These are phyloP conservation scores for Colletotrichum euphorbiae DNA, from an alignment of 2,329 filamentous ascomycete genomes.

Conservation along the genomic window DNA sequence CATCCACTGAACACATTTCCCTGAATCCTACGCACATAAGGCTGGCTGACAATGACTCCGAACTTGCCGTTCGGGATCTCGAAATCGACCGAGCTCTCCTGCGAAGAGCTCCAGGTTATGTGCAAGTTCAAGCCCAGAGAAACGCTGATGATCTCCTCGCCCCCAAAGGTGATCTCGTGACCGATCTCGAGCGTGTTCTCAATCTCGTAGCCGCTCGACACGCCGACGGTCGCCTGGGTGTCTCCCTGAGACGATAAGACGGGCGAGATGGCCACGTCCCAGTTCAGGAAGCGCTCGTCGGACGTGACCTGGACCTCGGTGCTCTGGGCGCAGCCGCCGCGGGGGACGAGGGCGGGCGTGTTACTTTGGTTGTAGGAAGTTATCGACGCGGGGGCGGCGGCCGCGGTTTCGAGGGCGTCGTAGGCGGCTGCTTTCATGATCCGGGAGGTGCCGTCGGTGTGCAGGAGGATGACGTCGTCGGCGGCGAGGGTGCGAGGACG, in stretches of 20 bases:
- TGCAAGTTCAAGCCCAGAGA: constrained; percentile 42
- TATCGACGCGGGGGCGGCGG: not conserved
- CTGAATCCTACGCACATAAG: constrained; percentile 46
- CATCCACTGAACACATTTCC: constrained; percentile 50
- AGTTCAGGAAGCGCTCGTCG: constrained; percentile 50
- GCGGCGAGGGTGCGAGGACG: constrained; percentile 20
- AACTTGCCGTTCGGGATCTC: constrained; percentile 50
- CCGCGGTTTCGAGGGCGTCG: constrained; percentile 22
- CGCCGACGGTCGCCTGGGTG: constrained; percentile 43
- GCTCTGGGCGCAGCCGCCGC: constrained; percentile 41
- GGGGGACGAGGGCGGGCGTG: constrained; percentile 2
- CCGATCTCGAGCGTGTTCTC: constrained; percentile 46
- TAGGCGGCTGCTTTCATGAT: constrained; percentile 45
- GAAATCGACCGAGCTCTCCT: constrained; percentile 47
- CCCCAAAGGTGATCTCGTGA: constrained; percentile 42
- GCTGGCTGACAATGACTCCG: constrained; percentile 54
- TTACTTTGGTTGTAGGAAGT: constrained; percentile 9
- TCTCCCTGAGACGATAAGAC: constrained; percentile 47
- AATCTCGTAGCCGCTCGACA: constrained; percentile 49
- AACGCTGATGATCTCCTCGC: constrained; percentile 41
- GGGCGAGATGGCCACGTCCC: constrained; percentile 52
- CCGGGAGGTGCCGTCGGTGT: constrained; percentile 41
- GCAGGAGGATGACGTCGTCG: constrained; percentile 45
- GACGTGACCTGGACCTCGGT: constrained; percentile 44
- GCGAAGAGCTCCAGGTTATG: constrained; percentile 44